phyloP scores from a whole-genome alignment of 257 asterid genomes.

The Plectranthus barbatus region DNA sequence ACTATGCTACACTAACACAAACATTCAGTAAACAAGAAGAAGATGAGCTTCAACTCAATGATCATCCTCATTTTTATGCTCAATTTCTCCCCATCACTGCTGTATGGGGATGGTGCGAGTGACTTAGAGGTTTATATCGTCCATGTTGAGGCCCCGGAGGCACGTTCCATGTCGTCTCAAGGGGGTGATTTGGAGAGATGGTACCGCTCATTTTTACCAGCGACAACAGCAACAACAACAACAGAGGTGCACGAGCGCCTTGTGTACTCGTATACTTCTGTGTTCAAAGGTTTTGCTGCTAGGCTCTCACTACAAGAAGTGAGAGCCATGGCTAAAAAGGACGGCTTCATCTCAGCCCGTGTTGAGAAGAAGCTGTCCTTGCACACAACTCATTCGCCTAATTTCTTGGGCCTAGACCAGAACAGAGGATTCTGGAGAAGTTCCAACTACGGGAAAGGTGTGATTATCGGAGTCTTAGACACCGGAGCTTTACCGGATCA shows the following conservation, averaged over 20 bases:
- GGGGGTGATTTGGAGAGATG: no score
- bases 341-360: no score
- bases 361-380: conserved; percentile 3
- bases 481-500: conserved; percentile 19
- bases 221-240: not conserved
- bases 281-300: conserved; percentile 23
- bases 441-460: conserved; percentile 21
- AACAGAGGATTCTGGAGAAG: conserved; percentile 17
- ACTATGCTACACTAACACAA: no score
- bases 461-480: conserved; percentile 23
- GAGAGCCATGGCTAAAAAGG: conserved; percentile 5
- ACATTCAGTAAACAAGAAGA: no score
- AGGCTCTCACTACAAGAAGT: conserved; percentile 10
- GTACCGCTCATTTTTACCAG: not conserved
- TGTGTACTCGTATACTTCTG: conserved; percentile 17
- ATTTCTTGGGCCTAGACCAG: conserved; percentile 19
- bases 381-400: no score
- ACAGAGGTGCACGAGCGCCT: not conserved
- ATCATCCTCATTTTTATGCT: not conserved
- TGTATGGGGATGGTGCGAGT: not conserved
- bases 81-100: not conserved
- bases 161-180: no score
- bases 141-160: not conserved
- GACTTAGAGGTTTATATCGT: not conserved
- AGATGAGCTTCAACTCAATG: not conserved